Evolutionary conservation across 768 basidiomycete species (phyloP).

Genomic region (Pisolithus orientalis): DNA sequence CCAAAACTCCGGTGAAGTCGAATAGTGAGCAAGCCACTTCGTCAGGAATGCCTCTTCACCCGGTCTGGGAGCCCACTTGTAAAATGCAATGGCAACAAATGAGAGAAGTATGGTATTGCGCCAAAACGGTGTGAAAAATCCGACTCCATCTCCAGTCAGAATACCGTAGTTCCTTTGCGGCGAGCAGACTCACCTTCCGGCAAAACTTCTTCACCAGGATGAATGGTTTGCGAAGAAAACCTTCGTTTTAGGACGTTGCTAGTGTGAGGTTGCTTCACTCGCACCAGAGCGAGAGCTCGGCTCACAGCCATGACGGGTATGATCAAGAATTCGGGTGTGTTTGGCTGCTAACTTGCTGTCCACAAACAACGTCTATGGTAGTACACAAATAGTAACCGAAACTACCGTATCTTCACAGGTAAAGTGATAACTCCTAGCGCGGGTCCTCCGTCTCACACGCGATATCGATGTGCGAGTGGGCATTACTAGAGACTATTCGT

Average conservation of each 20-base stretch:
- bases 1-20: constrained; percentile 50
- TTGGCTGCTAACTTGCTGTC: too few relatives aligned
- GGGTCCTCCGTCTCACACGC: too few relatives aligned
- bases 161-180: not conserved
- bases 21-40: constrained; percentile 57
- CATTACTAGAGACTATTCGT: too few relatives aligned
- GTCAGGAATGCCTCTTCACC: constrained; percentile 59
- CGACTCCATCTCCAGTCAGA: constrained; percentile 25
- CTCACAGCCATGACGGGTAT: constrained; percentile 36
- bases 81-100: constrained; percentile 45
- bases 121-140: constrained; percentile 65
- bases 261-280: constrained; percentile 25
- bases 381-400: too few relatives aligned
- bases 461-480: too few relatives aligned
- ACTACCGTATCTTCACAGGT: too few relatives aligned
- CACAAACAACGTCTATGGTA: too few relatives aligned
- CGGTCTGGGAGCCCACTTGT: constrained; percentile 64
- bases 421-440: too few relatives aligned
- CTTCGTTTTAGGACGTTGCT: constrained; percentile 31
- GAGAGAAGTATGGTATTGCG: constrained; percentile 50
- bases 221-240: constrained; percentile 37
- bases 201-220: constrained; percentile 42
- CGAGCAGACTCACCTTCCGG: constrained; percentile 49
- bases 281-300: constrained; percentile 32
- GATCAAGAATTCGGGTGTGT: not conserved